Evolutionary conservation across 176 grass and related monocot genomes (phyloP).

Genomic region (bread wheat (Triticum aestivum)): IWGSC_CS_RefSeq_v2.1 NC_057798.1:590200635-590201134

Average conservation of each 20-base stretch:
- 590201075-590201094: constrained; percentile 36
- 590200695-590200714: constrained; percentile 42
- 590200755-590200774: constrained; percentile 49
- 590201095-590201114: neutral
- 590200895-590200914: constrained; percentile 44
- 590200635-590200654: constrained; percentile 25
- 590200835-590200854: constrained; percentile 81
- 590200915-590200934: constrained; percentile 37
- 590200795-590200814: constrained; percentile 70
- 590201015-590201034: constrained; percentile 30
- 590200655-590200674: constrained; percentile 11
- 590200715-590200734: constrained; percentile 30
- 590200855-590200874: constrained; percentile 52
- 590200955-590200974: constrained; percentile 34
- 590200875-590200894: constrained; percentile 50
- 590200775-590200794: constrained; percentile 68
- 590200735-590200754: constrained; percentile 25
- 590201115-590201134: neutral
- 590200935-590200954: constrained; percentile 25
- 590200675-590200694: constrained; percentile 22
- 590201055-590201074: constrained; percentile 9
- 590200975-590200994: constrained; percentile 11
- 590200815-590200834: constrained; percentile 62
- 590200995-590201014: constrained; percentile 26
- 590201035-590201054: constrained; percentile 1